Evolutionary conservation across 805 yeast genomes (phyloP).

Genomic region (Metschnikowia vanudenii): DNA sequence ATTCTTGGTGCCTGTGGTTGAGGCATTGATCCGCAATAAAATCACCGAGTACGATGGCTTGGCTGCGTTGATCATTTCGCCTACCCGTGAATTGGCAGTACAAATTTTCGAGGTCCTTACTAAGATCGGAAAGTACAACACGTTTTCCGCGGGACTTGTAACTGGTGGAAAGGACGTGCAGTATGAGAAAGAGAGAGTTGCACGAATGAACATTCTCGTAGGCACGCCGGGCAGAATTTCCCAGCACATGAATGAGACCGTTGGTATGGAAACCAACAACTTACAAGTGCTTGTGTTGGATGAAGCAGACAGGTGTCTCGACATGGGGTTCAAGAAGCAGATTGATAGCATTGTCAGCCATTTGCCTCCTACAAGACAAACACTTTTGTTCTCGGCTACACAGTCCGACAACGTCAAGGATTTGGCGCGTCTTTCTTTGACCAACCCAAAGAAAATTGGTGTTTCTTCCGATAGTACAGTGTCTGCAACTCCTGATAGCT

Average conservation of each 20-base stretch:
- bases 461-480: constrained; percentile 45
- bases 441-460: constrained; percentile 53
- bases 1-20: constrained; percentile 77
- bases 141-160: constrained; percentile 84
- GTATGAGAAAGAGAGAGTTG: constrained; percentile 76
- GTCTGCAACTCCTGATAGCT: constrained; percentile 74
- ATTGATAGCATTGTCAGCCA: constrained; percentile 77
- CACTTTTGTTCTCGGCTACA: constrained; percentile 83
- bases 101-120: constrained; percentile 85
- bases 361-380: constrained; percentile 78
- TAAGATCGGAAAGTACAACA: constrained; percentile 72
- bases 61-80: constrained; percentile 86
- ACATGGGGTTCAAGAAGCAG: constrained; percentile 88
- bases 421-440: constrained; percentile 73
- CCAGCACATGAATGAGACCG: constrained; percentile 89
- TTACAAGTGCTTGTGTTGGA: constrained; percentile 79
- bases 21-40: constrained; percentile 60
- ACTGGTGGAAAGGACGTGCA: constrained; percentile 91
- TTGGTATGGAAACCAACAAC: constrained; percentile 71
- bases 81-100: constrained; percentile 88
- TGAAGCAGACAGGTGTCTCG: constrained; percentile 90
- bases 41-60: constrained; percentile 86
- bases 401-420: constrained; percentile 81
- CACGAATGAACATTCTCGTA: constrained; percentile 74
- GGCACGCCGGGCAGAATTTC: constrained; percentile 91